Base-by-base conservation (phyloP, 2,329 filamentous ascomycete species). In the Trichoderma oligosporum region DNA sequence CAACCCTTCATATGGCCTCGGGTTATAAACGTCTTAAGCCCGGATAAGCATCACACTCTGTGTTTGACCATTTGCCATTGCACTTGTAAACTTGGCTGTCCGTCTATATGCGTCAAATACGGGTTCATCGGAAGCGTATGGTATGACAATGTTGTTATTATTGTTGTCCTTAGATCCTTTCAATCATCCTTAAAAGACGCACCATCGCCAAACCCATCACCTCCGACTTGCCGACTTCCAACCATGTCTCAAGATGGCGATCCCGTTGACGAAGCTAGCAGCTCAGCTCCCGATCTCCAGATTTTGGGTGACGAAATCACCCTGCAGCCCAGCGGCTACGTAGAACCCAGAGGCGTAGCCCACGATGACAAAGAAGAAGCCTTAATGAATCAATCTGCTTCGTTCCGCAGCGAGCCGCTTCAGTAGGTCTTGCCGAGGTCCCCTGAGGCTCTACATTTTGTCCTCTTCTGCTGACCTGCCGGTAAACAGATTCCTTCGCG, bases 331-430 rank as follows among this genome's bases (percentile, higher is more conserved):
- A 84, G 84, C 63, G 87, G 86, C 59, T 88, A 82, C 66, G 77
- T 86, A 58, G 81, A 83, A 67, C 75, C 78, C 24, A 66, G 68
- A 20, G 69, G 68, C 39, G 69, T 77, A 59, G 68, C 78, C 61
- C 78, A 75, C 41, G 83, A 78, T 51, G 72, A 65, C 41, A 81
- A 81, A 60, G 88, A 91, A 65, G 82, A 86, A 68, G 85, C 85
- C 18, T 75, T 92, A 64, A 85, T 93, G 76, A 85, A 87, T 71
- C 85, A 92, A 68, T 94, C 94, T 80, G 88, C 89, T 47, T 88
- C 91, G 44, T 97, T 97, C 71, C 86, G 93, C 58, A 78, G 82
- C 38, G 82, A 85, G 61, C 84, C 84, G 27, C 72, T 87, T 14
- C 82, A 84, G 78, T 83, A 72, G 48, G 74, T 63, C 33, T 29